These are phyloP conservation scores for Penicillium sp. DNA, from an alignment of 2,329 filamentous ascomycete species.

Conservation along the genomic window DNA sequence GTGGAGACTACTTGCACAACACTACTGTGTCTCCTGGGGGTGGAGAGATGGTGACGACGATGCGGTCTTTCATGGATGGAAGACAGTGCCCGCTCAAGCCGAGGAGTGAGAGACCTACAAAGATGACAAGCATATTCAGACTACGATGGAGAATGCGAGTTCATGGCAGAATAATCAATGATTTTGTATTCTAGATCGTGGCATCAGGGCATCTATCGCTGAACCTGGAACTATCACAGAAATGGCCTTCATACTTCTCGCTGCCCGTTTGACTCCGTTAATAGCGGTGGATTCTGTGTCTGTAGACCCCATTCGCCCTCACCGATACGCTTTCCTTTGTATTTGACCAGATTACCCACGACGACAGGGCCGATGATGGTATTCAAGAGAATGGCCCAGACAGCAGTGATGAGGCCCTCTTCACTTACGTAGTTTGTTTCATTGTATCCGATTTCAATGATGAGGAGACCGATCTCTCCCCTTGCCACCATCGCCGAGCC, in stretches of 20 bases:
- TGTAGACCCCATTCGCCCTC: slow-evolving; percentile 26
- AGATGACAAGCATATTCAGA: neutral
- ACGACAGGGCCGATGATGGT: slow-evolving; percentile 27
- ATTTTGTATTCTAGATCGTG: neutral
- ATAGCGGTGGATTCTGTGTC: neutral
- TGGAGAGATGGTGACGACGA: slow-evolving; percentile 53
- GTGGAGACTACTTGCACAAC: slow-evolving; percentile 76
- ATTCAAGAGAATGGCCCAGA: slow-evolving; percentile 31
- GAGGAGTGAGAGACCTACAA: slow-evolving; percentile 8
- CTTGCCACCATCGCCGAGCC: slow-evolving; percentile 31
- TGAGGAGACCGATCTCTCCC: slow-evolving; percentile 29
- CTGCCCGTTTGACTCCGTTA: neutral
- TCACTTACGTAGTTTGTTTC: slow-evolving; percentile 20
- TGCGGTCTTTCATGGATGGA: slow-evolving; percentile 34
- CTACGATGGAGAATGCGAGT: too few species aligned
- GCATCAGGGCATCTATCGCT: neutral
- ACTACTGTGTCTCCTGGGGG: slow-evolving; percentile 89
- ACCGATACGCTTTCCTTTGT: slow-evolving; percentile 17
- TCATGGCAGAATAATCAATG: neutral
- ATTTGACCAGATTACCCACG: slow-evolving; percentile 24
- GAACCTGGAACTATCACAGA: neutral
- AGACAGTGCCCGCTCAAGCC: slow-evolving; percentile 25
- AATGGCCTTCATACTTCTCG: neutral
- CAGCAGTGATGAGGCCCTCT: slow-evolving; percentile 16
- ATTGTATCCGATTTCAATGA: slow-evolving; percentile 30